Conservation (phyloP, 2,329 filamentous ascomycete species). For the Colletotrichum lupini region DNA sequence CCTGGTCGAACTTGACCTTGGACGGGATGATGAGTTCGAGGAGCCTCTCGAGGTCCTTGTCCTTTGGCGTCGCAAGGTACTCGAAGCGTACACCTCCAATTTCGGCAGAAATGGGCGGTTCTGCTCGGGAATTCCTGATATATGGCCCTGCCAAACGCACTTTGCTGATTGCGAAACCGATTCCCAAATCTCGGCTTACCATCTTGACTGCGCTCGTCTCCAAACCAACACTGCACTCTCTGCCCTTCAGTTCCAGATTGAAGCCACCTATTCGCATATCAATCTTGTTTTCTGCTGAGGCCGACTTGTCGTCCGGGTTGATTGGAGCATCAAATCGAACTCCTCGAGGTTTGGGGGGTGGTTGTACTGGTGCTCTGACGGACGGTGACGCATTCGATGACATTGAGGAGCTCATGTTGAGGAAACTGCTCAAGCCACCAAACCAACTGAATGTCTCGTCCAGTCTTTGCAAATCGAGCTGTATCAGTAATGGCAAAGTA, state of each 20-base stretch:
- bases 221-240: conserved; percentile 77
- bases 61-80: conserved; percentile 78
- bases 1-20: conserved; percentile 85
- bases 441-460: conserved; percentile 92
- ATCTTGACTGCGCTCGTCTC: conserved; percentile 86
- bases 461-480: conserved; percentile 81
- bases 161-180: conserved; percentile 80
- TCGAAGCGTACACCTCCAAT: conserved; percentile 77
- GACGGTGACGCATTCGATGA: conserved; percentile 74
- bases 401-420: conserved; percentile 89
- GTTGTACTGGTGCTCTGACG: conserved; percentile 50
- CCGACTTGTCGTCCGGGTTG: conserved; percentile 59
- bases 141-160: conserved; percentile 81
- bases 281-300: conserved; percentile 70
- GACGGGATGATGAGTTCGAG: conserved; percentile 91
- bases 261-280: conserved; percentile 83
- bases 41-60: conserved; percentile 83
- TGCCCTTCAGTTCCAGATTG: conserved; percentile 80
- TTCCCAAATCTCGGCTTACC: conserved; percentile 77
- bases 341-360: conserved; percentile 60
- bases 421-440: conserved; percentile 89
- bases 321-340: conserved; percentile 69
- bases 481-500: conserved; percentile 81
- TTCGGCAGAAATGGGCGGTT: conserved; percentile 71
- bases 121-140: conserved; percentile 60